Evolutionary conservation across 768 basidiomycete species (phyloP).

Genomic region (Auriscalpium microsporum): DNA sequence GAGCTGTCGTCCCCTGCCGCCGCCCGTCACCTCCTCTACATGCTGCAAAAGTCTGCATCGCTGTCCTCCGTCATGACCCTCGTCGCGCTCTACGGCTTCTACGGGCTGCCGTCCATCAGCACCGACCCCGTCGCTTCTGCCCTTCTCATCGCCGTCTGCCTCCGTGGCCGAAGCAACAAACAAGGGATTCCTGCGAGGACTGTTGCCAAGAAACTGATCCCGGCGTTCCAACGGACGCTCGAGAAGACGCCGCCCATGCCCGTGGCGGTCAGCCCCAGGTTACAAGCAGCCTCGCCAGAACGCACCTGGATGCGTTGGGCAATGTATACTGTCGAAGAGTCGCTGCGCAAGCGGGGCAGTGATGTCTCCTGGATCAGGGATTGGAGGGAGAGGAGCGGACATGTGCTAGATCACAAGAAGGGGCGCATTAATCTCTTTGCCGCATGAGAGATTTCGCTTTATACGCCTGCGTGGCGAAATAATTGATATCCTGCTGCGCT

Average conservation of each 20-base stretch:
- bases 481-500: too few relatives aligned
- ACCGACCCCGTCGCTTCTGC: slow-evolving; percentile 50
- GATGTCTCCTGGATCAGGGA: slow-evolving; percentile 20
- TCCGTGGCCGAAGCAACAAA: slow-evolving; percentile 28
- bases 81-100: slow-evolving; percentile 44
- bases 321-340: slow-evolving; percentile 28
- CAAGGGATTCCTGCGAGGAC: slow-evolving; percentile 23
- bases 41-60: slow-evolving; percentile 39
- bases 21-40: slow-evolving; percentile 50
- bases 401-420: background rate
- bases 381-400: slow-evolving; percentile 21
- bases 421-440: too few relatives aligned
- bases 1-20: slow-evolving; percentile 37
- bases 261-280: slow-evolving; percentile 1
- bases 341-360: slow-evolving; percentile 21
- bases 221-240: slow-evolving; percentile 30
- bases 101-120: slow-evolving; percentile 44
- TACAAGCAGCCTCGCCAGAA: slow-evolving; percentile 22
- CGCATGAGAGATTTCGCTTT: too few relatives aligned
- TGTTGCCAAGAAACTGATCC: slow-evolving; percentile 35
- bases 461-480: too few relatives aligned
- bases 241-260: slow-evolving; percentile 11
- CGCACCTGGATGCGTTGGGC: slow-evolving; percentile 21
- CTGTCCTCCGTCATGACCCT: slow-evolving; percentile 41
- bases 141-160: slow-evolving; percentile 49